Base-by-base conservation (phyloP, 2,329 filamentous ascomycete genomes). In the Talaromyces amestolkiae region DNA sequence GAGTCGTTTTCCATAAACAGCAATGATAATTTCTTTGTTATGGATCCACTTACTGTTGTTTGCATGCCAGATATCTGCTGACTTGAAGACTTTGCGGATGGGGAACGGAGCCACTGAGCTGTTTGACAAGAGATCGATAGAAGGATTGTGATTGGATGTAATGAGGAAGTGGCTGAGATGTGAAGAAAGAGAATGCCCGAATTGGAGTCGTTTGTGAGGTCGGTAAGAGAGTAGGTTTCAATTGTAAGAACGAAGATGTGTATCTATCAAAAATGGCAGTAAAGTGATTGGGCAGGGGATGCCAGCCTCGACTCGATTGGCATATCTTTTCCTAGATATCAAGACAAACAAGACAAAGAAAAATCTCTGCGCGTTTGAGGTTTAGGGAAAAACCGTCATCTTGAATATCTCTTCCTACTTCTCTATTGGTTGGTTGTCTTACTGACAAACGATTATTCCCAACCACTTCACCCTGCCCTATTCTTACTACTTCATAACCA, bases 61-160 rank as follows among this genome's bases (percentile, higher is more conserved):
- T 54, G 51, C 35, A 54, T 35, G 51, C 13, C n/a, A 54, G n/a
- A 54, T 54, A 54, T 35, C 51, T 54, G 27, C 51, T 54, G 51
- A 22, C n/a, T 54, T 37, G 51, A 37, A 54, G 24, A 31, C 8
- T 35, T 15, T 22, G 22, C 4, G 19, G 17, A 22, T 10, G 17
- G n/a, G 17, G 10, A 54, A 54, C 11, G 39, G 53, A 22, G 33
- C 53, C 53, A 24, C 33, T 13, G 11, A 22, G 5, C 53, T 56
- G 53, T 56, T 56, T 39, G 33, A 19, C n/a, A 11, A 24, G 33
- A 8, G 22, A 56, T 39, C 39, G 53, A 56, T 22, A 15, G 19
- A 13, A 37, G n/a, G 31, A 22, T 37, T 37, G n/a, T 56, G 11
- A 56, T 56, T 39, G 53, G 31, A 9, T 24, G n/a, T 15, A 39